Percentiles rank a stretch among this genome's conserved stretches.
phyloP scores from a whole-genome alignment of 768 basidiomycete species.

The Punctularia strigosozonata region DNA sequence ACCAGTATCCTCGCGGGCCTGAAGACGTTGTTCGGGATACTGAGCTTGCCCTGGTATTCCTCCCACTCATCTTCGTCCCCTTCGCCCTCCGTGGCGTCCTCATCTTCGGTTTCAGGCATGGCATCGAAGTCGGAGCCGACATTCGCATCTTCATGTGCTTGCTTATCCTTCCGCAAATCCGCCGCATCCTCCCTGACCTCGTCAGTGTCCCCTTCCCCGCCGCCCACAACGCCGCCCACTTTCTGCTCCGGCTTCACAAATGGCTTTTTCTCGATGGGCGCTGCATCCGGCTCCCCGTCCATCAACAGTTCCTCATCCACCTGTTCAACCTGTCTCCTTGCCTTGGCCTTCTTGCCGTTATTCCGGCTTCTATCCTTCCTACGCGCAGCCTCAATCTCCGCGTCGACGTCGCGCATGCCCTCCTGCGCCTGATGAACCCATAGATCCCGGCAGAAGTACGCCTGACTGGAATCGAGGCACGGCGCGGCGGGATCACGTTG shows the following conservation, averaged over 20 bases:
- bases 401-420: constrained; percentile 46
- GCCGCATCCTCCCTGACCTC: constrained; percentile 33
- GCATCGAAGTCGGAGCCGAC: constrained; percentile 85
- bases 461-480: constrained; percentile 93
- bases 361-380: constrained; percentile 4
- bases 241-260: constrained; percentile 18
- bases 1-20: constrained; percentile 84
- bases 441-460: constrained; percentile 96
- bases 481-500: constrained; percentile 47
- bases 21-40: constrained; percentile 83
- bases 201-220: constrained; percentile 36
- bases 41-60: constrained; percentile 29
- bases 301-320: constrained; percentile 8
- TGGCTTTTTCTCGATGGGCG: no score
- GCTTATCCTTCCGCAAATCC: no score
- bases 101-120: constrained; percentile 46
- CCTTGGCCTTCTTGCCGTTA: constrained; percentile 11
- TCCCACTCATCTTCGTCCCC: constrained; percentile 14
- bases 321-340: no score
- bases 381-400: constrained; percentile 10
- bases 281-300: constrained; percentile 8
- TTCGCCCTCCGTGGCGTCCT: constrained; percentile 17
- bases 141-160: no score
- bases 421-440: constrained; percentile 86
- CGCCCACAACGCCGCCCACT: constrained; percentile 24